Evolutionary conservation across 805 yeast genomes (phyloP), one percentile per base, ranked within the genome.

Genomic region (Wickerhamiella vanderwaltii): DNA sequence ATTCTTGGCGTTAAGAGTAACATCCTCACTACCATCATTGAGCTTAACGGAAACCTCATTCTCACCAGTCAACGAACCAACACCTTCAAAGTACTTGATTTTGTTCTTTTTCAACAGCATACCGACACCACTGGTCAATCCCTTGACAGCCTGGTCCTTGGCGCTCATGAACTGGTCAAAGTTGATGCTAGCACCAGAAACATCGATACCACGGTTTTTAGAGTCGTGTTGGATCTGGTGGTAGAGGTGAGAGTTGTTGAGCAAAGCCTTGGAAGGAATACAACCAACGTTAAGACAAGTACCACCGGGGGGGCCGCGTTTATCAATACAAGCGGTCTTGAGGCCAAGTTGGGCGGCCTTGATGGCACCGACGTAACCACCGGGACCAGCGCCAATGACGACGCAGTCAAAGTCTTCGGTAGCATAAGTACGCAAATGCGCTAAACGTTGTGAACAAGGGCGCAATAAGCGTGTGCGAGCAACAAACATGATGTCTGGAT

Each of bases 271-370:
- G 51, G 98, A 91, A 46, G 99, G 99, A 58, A 91, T 91, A 73
- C 99, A 91, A 38, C 99, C 99, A 42, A 91, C 97, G 65, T 91
- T 91, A 56, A 93, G 70, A 75, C 99, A 91, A 43, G 98, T 91
- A 58, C 99, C 99, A 49, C 99, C 99, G 49, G 93, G 73, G 34
- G 76, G 66, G 35, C 99, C 99, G 65, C 99, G 80, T 68, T 85
- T 86, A 65, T 91, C 99, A 51, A 91, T 69, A 73, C 98, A 91
- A 26, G 96, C 98, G 43, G 95, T 85, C 64, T 87, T 79, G 55
- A 71, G 73, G 31, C 96, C 96, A 47, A 87, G 71, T 70, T 91
- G 99, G 39, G 98, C 98, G 46, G 95, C 95, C 65, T 85, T 88
- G 64, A 91, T 91, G 57, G 99, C 98, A 43, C 96, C 97, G 55